Evolutionary conservation across 169 alveolate species (phyloP), one percentile per base, ranked within the genome.

Genomic region (Perkinsus chesapeaki): DNA sequence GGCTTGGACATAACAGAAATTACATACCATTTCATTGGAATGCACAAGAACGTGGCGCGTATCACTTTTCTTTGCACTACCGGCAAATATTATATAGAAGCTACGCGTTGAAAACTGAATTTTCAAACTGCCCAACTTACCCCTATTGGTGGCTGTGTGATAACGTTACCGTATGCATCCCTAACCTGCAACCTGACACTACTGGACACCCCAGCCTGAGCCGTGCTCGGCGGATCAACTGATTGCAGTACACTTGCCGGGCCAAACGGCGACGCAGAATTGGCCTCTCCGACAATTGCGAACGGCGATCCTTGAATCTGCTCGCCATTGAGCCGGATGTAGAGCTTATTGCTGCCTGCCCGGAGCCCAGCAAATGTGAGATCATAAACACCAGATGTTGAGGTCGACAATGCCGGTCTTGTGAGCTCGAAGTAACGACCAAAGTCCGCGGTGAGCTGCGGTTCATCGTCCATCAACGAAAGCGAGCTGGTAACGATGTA

Each of bases 141-240:
- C 82, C 82, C 82, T 60, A 34, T 34, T 34, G 7, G 12, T 1
- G 82, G 82, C 82, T 60, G 82, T 60, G 82, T 60, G 12, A 60
- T 60, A 34, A 48, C 43, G 93, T 91, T 91, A 39, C 93, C 93
- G 73, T n/a, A 91, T 39, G 93, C 73, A 37, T 91, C 93, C 31
- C 93, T 47, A 7, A 91, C 82, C 93, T 91, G 93, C 93, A 91
- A 31, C 93, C 23, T 31, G 82, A 91, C 93, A 39, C 34, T n/a
- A 36, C 23, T 10, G n/a, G 47, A 47, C 39, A 48, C 60, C 31
- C 93, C 93, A 19, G 93, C 93, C 73, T 39, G 93, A 39, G n/a
- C 73, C 39, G 72, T 91, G 39, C 73, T 60, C 39, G 93, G 93
- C 39, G 93, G 93, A 39, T 60, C 82, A 27, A 60, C 82, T 23